Evolutionary conservation across 331 rosid species (phyloP), one percentile per base, ranked within the genome.

Genomic region (Saraca asoca): DNA sequence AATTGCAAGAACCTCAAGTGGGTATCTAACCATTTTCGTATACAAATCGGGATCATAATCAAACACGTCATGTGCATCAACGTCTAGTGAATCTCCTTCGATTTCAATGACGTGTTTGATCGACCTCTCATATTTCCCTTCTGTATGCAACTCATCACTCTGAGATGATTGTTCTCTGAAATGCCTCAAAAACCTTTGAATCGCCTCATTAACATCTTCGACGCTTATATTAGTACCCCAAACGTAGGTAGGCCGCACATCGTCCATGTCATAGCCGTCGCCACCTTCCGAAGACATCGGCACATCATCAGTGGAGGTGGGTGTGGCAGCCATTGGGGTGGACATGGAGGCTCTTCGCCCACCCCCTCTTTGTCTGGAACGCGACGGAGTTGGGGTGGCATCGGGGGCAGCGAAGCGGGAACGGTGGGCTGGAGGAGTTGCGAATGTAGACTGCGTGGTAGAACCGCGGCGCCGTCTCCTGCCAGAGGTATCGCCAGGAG

Each of bases 171-270:
- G 39, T 35, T 83, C 90, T 18, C 96, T 78, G 54, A 88, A 93
- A 56, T 90, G 83, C 83, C 84, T 90, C 66, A 93, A 11, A 48
- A 93, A 93, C 79, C 97, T 81, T 51, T 74, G 72, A 43, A 90
- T 90, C 55, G 97, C 97, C 11, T 81, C 85, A 41, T 90, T 88
- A 1, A 93, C 98, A 41, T 93, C 98, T 29, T 93, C 91, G 0
- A 93, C 98, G 73, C 98, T 90, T 14, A 93, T 90, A 44, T 85
- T 90, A 10, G 98, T 90, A 3, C 98, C 97, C 98, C 98, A 93
- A 0, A 93, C 98, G 17, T 48, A 88, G 19, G 97, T 90, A 16
- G 95, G 98, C 48, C 90, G 87, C 44, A 81, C 80, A 51, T 93
- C 96, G 34, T 93, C 96, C 80, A 79, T 75, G 75, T 80, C 85